Base-by-base conservation (phyloP, 352 stramenopile genomes). In the Phytophthora citricola region DNA sequence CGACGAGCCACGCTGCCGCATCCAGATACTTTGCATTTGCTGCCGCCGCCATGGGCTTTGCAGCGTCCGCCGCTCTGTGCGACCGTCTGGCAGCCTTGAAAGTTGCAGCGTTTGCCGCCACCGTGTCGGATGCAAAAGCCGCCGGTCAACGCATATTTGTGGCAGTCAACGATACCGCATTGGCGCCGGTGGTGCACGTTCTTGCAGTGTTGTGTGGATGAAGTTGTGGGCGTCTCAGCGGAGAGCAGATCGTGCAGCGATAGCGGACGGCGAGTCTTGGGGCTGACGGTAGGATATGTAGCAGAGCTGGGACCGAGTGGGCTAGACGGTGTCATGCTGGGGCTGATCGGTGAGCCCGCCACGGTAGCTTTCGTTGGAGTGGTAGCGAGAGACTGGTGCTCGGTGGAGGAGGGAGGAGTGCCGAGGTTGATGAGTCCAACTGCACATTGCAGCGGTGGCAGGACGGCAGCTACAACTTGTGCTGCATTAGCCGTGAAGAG, bases 11-110 rank as follows among this genome's bases (percentile, higher is more conserved):
- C 81, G 32, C 75, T 91, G 31, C 53, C 56, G 52, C 85, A 94
- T 27, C 68, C 69, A 7, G 46, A n/a, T 9, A 83, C 49, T 63
- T 85, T 83, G 78, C 89, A 96, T 53, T 90, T 91, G 66, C 87
- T 94, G 36, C 89, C 89, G 26, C 89, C 89, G 31, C 89, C 89
- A 40, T 96, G 89, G 12, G 85, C 83, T 61, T 92, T 95, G 76
- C 89, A 96, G 4, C 85, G 73, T 2, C 89, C 89, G 2, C 89
- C 87, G 58, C 85, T 91, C 54, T 95, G 83, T 8, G 88, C 87
- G 8, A 91, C 85, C 0, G 88, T 95, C 32, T 75, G 65, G 46
- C 87, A 94, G 26, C 76, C 64, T 1, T 78, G 66, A 11, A 70
- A 64, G 45, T 68, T 86, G 67, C 87, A 94, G 5, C 81, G 84